Conservation (phyloP, 139 green algal species). For the Coccomyxa sp. region DNA sequence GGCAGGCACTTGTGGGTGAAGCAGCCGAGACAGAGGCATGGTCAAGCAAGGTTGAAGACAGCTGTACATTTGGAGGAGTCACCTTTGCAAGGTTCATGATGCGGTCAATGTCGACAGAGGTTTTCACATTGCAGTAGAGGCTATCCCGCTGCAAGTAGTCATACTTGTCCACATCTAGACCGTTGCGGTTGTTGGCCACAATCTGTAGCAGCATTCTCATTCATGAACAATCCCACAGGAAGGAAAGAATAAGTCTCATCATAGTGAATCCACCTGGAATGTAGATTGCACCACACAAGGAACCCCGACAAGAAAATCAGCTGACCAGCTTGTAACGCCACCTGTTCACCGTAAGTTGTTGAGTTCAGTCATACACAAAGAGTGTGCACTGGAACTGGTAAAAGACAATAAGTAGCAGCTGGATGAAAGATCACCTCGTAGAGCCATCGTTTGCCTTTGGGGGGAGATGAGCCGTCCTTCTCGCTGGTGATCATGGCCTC, state of each 20-base stretch:
- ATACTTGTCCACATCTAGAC: constrained; percentile 82
- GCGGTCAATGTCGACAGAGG: constrained; percentile 51
- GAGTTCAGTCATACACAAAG: neutral
- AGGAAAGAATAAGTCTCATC: neutral
- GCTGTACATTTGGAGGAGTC: neutral
- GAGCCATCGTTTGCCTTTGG: constrained; percentile 46
- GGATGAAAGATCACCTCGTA: constrained; percentile 19
- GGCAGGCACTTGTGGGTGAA: neutral
- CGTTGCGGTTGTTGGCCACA: constrained; percentile 71
- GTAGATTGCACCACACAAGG: neutral
- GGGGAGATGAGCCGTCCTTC: neutral
- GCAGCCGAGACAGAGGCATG: neutral
- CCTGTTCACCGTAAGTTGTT: neutral
- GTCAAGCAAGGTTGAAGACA: neutral
- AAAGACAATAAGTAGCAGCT: neutral
- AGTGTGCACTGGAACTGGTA: neutral
- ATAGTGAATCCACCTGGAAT: neutral
- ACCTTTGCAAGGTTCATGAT: constrained; percentile 61
- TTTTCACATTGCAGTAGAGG: constrained; percentile 47
- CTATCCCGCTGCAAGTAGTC: constrained; percentile 74
- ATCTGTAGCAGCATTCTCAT: constrained; percentile 38
- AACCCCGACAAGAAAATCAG: neutral
- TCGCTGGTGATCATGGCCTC: constrained; percentile 28
- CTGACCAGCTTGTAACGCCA: neutral
- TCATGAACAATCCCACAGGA: neutral